A percentile compares a stretch with the other conserved stretches of the same genome.
Evolutionary conservation across 2,329 filamentous ascomycete genomes (phyloP).

Genomic region (Cyanodermella asteris): DNA sequence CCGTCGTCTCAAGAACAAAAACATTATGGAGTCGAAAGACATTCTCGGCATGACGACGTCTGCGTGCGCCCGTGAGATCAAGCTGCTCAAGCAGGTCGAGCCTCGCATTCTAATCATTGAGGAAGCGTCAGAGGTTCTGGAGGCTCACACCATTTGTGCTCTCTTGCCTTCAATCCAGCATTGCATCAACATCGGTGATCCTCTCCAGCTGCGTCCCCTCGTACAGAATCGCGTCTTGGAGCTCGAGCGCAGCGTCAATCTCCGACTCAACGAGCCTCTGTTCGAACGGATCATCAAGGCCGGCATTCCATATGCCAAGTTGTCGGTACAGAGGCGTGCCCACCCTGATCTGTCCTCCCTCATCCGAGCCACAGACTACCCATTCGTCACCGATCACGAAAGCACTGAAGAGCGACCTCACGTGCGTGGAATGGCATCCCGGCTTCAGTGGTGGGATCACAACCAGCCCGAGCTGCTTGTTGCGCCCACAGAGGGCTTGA

Average conservation of each 20-base stretch:
- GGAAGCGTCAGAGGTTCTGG: slow-evolving; percentile 8
- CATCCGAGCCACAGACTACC: slow-evolving; percentile 11
- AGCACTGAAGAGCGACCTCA: slow-evolving; percentile 3
- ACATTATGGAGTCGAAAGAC: slow-evolving; percentile 8
- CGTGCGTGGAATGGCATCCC: slow-evolving; percentile 10
- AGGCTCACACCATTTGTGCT: slow-evolving; percentile 26
- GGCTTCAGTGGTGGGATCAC: slow-evolving; percentile 14
- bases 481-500: slow-evolving; percentile 2
- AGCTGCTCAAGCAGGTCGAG: slow-evolving; percentile 6
- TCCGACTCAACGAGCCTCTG: slow-evolving; percentile 35
- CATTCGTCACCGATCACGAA: slow-evolving; percentile 7
- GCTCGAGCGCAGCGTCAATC: slow-evolving; percentile 24
- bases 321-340: slow-evolving; percentile 13
- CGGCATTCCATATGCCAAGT: slow-evolving; percentile 8
- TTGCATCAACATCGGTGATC: slow-evolving; percentile 40
- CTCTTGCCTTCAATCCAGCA: slow-evolving; percentile 39
- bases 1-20: slow-evolving; percentile 1
- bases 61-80: slow-evolving; percentile 10
- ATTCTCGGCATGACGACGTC: slow-evolving; percentile 14
- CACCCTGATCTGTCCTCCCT: slow-evolving; percentile 13
- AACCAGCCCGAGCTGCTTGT: slow-evolving; percentile 8
- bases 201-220: slow-evolving; percentile 37
- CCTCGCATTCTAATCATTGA: slow-evolving; percentile 7
- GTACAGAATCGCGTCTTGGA: slow-evolving; percentile 29
- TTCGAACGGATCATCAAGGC: slow-evolving; percentile 40